Percentiles rank a stretch among this genome's conserved stretches.
phyloP scores from a whole-genome alignment of 192 early-diverging fungal species.

The Entomortierella chlamydospora region DNA sequence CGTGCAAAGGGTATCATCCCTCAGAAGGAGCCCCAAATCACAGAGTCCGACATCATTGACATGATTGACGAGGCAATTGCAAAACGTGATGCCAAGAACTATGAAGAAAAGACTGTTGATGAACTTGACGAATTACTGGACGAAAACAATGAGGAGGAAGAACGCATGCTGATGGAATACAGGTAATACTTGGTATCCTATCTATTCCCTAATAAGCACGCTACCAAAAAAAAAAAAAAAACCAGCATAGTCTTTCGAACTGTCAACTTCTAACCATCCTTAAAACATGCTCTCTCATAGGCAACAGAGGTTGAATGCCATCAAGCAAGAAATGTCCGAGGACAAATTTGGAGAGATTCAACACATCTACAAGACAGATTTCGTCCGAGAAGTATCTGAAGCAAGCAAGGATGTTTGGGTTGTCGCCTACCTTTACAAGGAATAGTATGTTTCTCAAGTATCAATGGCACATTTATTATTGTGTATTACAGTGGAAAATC shows the following conservation, averaged over 20 bases:
- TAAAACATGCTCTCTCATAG: constrained; percentile 36
- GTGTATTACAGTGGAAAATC: neutral
- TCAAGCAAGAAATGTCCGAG: constrained; percentile 74
- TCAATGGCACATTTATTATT: too few species aligned
- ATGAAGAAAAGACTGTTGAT: constrained; percentile 78
- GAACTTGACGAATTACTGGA: constrained; percentile 86
- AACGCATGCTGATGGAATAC: constrained; percentile 83
- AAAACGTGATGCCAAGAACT: constrained; percentile 66
- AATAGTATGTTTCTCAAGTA: constrained; percentile 54
- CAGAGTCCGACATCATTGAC: constrained; percentile 80
- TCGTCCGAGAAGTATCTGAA: constrained; percentile 88
- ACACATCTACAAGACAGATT: constrained; percentile 95
- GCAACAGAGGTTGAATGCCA: constrained; percentile 86
- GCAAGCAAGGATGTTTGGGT: constrained; percentile 81
- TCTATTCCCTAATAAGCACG: too few species aligned
- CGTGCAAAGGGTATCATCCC: constrained; percentile 92
- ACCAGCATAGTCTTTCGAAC: too few species aligned
- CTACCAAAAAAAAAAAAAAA: too few species aligned
- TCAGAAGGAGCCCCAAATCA: constrained; percentile 73
- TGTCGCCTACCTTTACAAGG: constrained; percentile 74
- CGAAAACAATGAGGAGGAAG: constrained; percentile 78
- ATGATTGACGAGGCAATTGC: constrained; percentile 77
- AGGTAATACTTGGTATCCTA: constrained; percentile 61
- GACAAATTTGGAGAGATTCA: constrained; percentile 88
- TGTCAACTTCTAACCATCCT: too few species aligned